A percentile compares a stretch with the other conserved stretches of the same genome.
Conservation (phyloP, 345 rosid species). For the Aurinia saxatilis region DNA sequence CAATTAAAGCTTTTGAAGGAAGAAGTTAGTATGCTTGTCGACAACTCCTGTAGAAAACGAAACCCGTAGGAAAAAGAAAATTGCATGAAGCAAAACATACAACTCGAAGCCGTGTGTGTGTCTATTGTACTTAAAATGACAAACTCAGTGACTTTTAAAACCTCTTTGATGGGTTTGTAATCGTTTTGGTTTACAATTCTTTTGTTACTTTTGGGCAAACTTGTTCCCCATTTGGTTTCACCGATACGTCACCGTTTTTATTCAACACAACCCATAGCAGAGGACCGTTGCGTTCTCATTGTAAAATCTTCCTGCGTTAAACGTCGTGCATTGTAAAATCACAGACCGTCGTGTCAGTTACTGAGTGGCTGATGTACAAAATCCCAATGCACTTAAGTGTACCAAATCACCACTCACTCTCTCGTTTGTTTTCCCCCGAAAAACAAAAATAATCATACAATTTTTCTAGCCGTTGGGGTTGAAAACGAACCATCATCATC, state of each 20-base stretch:
- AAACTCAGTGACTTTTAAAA: neutral
- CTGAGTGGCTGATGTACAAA: neutral
- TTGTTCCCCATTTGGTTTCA: neutral
- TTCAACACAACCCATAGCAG: too few species aligned
- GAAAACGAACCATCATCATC: conserved; percentile 10
- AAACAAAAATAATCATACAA: conserved; percentile 25
- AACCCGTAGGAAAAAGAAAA: conserved; percentile 14
- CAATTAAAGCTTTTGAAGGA: conserved; percentile 8
- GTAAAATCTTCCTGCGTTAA: too few species aligned
- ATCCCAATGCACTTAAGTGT: neutral
- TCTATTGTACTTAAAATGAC: conserved; percentile 4
- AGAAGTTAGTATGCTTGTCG: conserved; percentile 10
- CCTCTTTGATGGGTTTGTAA: conserved; percentile 14
- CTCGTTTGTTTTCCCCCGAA: conserved; percentile 10
- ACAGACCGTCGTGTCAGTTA: neutral
- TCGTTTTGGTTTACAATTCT: conserved; percentile 1
- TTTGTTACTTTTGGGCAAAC: neutral
- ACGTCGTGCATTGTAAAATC: neutral
- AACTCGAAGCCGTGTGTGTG: conserved; percentile 16
- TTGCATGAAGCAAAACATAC: conserved; percentile 11
- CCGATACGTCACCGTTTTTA: neutral
- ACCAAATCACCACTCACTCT: neutral
- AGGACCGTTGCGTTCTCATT: too few species aligned
- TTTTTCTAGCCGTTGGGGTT: conserved; percentile 70
- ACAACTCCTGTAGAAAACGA: conserved; percentile 15